These are phyloP conservation scores for Trypanosoma brucei DNA, from an alignment of 208 protist species.

Conservation along the genomic window DNA sequence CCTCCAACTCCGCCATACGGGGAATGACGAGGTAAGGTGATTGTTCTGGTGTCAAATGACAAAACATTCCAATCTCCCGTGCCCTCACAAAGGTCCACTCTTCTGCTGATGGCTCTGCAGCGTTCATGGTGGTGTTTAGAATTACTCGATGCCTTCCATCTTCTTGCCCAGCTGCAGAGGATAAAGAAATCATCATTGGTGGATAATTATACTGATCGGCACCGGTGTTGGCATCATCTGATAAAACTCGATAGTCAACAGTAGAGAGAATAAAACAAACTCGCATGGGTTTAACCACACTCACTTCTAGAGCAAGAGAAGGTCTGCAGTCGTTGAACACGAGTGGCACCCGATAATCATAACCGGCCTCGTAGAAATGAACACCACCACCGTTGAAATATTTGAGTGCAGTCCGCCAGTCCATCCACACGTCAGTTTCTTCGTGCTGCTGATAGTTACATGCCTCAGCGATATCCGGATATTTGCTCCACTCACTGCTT, in stretches of 20 bases:
- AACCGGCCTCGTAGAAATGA: slow-evolving; percentile 33
- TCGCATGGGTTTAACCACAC: slow-evolving; percentile 33
- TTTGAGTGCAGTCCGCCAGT: slow-evolving; percentile 54
- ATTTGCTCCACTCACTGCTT: slow-evolving; percentile 37
- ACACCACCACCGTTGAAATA: slow-evolving; percentile 81
- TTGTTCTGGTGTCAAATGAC: slow-evolving; percentile 42
- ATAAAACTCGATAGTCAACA: slow-evolving; percentile 49
- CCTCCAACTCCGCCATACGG: slow-evolving; percentile 63
- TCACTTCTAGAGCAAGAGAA: slow-evolving; percentile 54
- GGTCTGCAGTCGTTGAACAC: slow-evolving; percentile 67
- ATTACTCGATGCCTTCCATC: slow-evolving; percentile 39
- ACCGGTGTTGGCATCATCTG: slow-evolving; percentile 27
- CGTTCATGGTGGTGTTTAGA: slow-evolving; percentile 54
- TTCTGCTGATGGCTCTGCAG: slow-evolving; percentile 37
- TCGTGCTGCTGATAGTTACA: slow-evolving; percentile 27
- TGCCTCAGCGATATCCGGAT: slow-evolving; percentile 31
- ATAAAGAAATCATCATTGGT: slow-evolving; percentile 78
- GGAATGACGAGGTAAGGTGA: slow-evolving; percentile 69
- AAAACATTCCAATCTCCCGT: slow-evolving; percentile 70
- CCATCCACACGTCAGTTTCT: slow-evolving; percentile 59
- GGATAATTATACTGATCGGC: slow-evolving; percentile 54
- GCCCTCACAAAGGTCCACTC: slow-evolving; percentile 81
- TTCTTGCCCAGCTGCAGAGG: slow-evolving; percentile 21
- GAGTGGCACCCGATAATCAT: slow-evolving; percentile 66
- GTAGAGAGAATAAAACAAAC: slow-evolving; percentile 62